Evolutionary conservation across 2,329 filamentous ascomycete species (phyloP).

Genomic region (Clarireedia homoeocarpa): DNA sequence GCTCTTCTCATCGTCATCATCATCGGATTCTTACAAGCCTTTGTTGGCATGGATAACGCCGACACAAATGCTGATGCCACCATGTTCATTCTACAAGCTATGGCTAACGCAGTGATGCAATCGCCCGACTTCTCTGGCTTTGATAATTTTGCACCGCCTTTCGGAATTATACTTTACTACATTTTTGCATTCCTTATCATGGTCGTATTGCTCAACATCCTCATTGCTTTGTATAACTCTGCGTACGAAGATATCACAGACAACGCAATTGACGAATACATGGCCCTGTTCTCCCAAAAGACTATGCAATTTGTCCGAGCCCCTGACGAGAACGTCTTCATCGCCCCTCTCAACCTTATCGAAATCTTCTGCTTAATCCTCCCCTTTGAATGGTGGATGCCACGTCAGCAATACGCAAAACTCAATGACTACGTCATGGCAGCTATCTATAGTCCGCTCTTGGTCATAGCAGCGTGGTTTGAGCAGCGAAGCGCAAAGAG

Average conservation of each 20-base stretch:
- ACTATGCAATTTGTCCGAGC: slow-evolving; percentile 96
- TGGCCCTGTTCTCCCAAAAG: slow-evolving; percentile 87
- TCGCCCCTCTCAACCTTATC: slow-evolving; percentile 88
- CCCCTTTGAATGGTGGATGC: slow-evolving; percentile 94
- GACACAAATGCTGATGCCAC: slow-evolving; percentile 64
- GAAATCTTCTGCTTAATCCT: slow-evolving; percentile 74
- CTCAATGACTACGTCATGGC: slow-evolving; percentile 89
- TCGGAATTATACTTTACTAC: slow-evolving; percentile 93
- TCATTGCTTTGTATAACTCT: slow-evolving; percentile 95
- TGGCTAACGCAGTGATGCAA: slow-evolving; percentile 87
- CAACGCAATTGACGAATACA: slow-evolving; percentile 89
- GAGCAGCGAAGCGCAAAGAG: slow-evolving; percentile 58
- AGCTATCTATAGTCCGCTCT: slow-evolving; percentile 72
- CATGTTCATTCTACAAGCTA: slow-evolving; percentile 67
- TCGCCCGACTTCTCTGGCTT: slow-evolving; percentile 85
- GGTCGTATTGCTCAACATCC: slow-evolving; percentile 87
- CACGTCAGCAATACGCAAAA: slow-evolving; percentile 61
- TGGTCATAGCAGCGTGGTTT: slow-evolving; percentile 68
- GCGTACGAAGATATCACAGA: slow-evolving; percentile 80
- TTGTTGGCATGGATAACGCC: slow-evolving; percentile 81
- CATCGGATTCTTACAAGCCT: slow-evolving; percentile 84
- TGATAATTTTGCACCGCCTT: slow-evolving; percentile 84
- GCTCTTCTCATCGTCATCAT: slow-evolving; percentile 79
- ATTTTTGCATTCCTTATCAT: slow-evolving; percentile 96
- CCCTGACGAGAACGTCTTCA: slow-evolving; percentile 96